phyloP scores from a whole-genome alignment of 1,284 basidiomycete genomes.

The Sporisorium iseilematis-ciliati region DNA sequence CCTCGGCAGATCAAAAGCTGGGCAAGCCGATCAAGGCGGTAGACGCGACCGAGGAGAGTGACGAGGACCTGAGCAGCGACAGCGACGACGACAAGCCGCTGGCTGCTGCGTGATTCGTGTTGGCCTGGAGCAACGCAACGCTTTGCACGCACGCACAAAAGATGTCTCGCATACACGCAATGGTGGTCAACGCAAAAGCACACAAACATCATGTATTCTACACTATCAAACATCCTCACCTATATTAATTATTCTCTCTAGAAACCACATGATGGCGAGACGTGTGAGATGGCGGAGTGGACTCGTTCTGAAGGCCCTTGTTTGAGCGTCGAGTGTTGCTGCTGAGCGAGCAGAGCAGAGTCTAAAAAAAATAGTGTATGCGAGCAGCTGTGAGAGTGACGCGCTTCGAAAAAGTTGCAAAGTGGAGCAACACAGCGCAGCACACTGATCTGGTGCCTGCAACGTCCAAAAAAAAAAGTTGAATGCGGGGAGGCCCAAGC shows the following conservation, averaged over 20 bases:
- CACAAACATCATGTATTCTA: no score
- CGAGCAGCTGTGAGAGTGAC: neutral
- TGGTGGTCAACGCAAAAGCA: no score
- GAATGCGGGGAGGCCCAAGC: constrained; percentile 6
- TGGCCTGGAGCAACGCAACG: neutral
- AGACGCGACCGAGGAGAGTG: constrained; percentile 36
- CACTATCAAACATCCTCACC: no score
- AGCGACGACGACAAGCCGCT: constrained; percentile 51
- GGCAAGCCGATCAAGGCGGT: constrained; percentile 35
- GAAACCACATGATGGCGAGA: no score
- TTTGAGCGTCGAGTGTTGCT: neutral
- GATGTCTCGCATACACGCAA: no score
- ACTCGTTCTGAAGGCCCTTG: neutral
- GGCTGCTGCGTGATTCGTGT: constrained; percentile 5
- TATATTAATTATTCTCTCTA: no score
- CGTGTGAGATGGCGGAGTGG: neutral
- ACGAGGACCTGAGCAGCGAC: constrained; percentile 29
- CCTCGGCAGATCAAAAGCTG: constrained; percentile 27
- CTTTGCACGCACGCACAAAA: no score
- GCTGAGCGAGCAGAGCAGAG: neutral
- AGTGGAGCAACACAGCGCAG: neutral
- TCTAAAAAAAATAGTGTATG: neutral
- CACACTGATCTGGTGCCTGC: neutral
- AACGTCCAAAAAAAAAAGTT: neutral
- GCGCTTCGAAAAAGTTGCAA: neutral